Conservation (phyloP, 306 rosid species). For the Hippophae rhamnoides region DNA sequence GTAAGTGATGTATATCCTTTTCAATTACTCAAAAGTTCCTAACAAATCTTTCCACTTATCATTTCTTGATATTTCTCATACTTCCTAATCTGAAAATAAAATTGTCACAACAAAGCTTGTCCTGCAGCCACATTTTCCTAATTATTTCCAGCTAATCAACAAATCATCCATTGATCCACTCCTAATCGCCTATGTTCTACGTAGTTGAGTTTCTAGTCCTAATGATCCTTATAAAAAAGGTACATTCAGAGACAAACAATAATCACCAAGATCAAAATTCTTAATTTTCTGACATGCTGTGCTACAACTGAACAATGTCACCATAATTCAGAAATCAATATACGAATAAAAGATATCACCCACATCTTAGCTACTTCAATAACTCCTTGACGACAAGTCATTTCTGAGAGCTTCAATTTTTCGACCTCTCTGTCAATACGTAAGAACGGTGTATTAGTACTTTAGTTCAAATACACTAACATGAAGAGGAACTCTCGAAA, state of each 20-base stretch:
- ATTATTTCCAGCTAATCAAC: not conserved
- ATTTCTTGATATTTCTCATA: too few relatives aligned
- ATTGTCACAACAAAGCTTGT: too few relatives aligned
- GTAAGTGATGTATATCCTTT: too few relatives aligned
- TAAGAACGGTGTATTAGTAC: conserved; percentile 1
- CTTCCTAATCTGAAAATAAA: too few relatives aligned
- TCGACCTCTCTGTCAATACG: conserved; percentile 73
- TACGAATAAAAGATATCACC: conserved; percentile 26
- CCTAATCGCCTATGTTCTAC: not conserved
- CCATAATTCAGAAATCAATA: not conserved
- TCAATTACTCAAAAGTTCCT: too few relatives aligned
- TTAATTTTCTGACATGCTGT: too few relatives aligned
- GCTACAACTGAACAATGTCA: not conserved
- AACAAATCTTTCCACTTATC: too few relatives aligned
- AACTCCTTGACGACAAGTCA: conserved; percentile 93
- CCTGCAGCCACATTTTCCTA: not conserved
- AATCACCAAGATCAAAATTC: not conserved
- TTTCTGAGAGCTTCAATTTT: conserved; percentile 79
- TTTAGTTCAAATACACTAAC: not conserved
- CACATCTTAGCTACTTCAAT: conserved; percentile 97
- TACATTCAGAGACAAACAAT: not conserved
- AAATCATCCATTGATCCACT: not conserved
- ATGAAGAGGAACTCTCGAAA: not conserved
- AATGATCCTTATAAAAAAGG: not conserved
- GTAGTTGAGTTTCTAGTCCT: not conserved